Evolutionary conservation across 1,284 basidiomycete genomes (phyloP), one percentile per base, ranked within the genome.

Genomic region (Exsudoporus floridanus): DNA sequence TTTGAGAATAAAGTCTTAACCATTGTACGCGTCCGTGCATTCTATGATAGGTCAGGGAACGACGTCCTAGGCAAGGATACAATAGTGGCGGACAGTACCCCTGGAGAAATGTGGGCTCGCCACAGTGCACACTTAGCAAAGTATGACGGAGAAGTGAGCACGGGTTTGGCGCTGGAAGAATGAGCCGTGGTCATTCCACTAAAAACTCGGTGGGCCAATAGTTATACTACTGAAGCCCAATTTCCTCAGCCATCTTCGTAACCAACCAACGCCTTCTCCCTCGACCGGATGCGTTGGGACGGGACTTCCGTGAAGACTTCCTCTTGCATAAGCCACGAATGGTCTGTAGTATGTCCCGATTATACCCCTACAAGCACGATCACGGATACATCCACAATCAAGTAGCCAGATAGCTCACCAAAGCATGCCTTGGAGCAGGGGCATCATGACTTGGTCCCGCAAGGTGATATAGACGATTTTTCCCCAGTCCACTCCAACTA

Each of bases 391-490:
- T 46, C 30, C 30, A 46, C 12, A 6, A 37, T 44, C 12, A 23
- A 31, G 31, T 9, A 8, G 9, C 23, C 47, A 35, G 10, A 27
- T 30, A 35, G 31, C 76, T 52, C 57, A 87, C 87, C 86, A 87
- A 23, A 86, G 60, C n/a, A 78, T 73, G n/a, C 87, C 88, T 63
- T 89, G 87, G 30, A 84, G 44, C 16, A 90, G 65, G 3, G 87
- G 87, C 57, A 79, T 81, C 55, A 89, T 68, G 39, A 89, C 71
- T 61, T 89, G 86, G 69, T 89, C 87, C 50, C 82, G 74, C 8
- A 77, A 60, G 16, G 87, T 88, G 45, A 86, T 71, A 81, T 83
- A 88, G 9, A 75, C 55, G 10, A 89, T 72, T 51, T 74, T 74
- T 13, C 70, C 70, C 86, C 86, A 90, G 46, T 84, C 74, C 14